phyloP scores from a whole-genome alignment of 2,329 filamentous ascomycete genomes.

The Fusarium proliferatum region DNA sequence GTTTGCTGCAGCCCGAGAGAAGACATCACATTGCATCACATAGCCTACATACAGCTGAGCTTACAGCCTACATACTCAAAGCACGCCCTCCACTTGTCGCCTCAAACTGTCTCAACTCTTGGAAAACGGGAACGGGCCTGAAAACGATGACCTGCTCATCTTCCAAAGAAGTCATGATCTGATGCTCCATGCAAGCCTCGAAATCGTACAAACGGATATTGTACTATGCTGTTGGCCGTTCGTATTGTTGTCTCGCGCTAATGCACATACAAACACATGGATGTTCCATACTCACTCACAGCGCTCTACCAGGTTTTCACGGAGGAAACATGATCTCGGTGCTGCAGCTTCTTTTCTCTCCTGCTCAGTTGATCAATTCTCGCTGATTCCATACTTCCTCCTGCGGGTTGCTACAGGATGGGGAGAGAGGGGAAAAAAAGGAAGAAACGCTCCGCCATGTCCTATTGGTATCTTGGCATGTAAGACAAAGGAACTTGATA shows the following conservation, averaged over 20 bases:
- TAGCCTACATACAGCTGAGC: background rate
- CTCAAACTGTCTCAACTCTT: background rate
- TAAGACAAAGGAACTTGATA: background rate
- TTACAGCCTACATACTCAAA: background rate
- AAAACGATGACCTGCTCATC: background rate
- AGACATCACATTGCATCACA: background rate
- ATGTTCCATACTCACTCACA: background rate
- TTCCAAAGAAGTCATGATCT: background rate
- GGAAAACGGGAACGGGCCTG: background rate
- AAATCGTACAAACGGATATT: background rate
- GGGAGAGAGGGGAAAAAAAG: background rate
- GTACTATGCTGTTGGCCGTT: background rate
- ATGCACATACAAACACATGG: slow-evolving; percentile 6
- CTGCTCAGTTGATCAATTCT: background rate
- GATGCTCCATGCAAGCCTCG: background rate
- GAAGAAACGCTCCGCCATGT: background rate
- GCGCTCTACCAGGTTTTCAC: background rate
- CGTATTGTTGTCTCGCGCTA: slow-evolving; percentile 1
- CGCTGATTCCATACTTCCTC: background rate
- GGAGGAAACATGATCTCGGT: background rate
- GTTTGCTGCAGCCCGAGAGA: background rate
- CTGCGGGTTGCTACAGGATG: background rate
- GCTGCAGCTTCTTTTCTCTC: background rate
- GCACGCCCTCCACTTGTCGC: background rate
- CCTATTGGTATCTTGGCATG: background rate